Base-by-base conservation (phyloP, 2,329 filamentous ascomycete genomes). In the Aspergillus flavus region DNA sequence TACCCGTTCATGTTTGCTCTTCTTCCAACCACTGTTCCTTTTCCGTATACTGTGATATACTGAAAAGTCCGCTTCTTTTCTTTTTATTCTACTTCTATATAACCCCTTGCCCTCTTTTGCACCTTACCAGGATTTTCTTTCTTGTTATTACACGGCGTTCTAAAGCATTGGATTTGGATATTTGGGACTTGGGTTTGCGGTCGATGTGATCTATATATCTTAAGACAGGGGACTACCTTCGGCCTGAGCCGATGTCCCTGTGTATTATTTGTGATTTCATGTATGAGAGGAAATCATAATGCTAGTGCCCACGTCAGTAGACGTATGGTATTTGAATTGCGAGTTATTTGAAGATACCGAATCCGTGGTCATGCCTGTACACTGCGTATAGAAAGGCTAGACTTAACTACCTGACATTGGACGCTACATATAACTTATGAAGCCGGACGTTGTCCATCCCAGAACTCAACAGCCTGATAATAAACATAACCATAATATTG, bases 121-220 rank as follows among this genome's bases (percentile, higher is more conserved):
- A 64, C 62, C 65, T 69, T 62, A 58, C 62, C 58, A 62, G 64
- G 67, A 65, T 46, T 55, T 53, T 57, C 62, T 53, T 62, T 61
- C 34, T 66, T 63, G 61, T 61, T 61, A 54, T 66, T 68, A 66
- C 61, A 67, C 54, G 75, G 75, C 73, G 75, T 77, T 77, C 61
- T 73, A 69, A 72, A 72, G 73, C 73, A 76, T 75, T 70, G 67
- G 68, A 68, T 72, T 68, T 66, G 68, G 71, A 72, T 61, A 75
- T 74, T 60, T 61, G 72, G 74, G 66, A 65, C 69, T 69, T 69
- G 70, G 68, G 66, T 70, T 70, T 68, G 64, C 56, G 66, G 66
- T 61, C 62, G 67, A 64, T 62, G 65, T 64, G 59, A 58, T 66
- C 56, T 65, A 64, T 67, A 61, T 65, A 63, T 61, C 57, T 55